Base-by-base conservation (phyloP, 163 green algal species). In the Picocystis sp. region DNA sequence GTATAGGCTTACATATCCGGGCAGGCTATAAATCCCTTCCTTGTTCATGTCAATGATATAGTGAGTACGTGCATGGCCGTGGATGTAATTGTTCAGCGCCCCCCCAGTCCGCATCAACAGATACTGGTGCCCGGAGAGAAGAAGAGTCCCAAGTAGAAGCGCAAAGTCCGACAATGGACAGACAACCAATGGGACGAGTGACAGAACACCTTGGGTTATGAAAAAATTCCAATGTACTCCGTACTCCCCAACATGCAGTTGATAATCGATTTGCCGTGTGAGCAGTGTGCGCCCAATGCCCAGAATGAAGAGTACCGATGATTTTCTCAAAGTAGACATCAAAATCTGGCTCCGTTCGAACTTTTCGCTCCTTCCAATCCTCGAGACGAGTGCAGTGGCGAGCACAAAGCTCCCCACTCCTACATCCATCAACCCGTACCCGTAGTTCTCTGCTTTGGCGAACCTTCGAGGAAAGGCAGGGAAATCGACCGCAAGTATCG, bases 171-270 rank as follows among this genome's bases (percentile, higher is more conserved):
- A 21, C 19, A 11, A 19, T 53, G 34, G 11, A 47, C n/a, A 8
- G 33, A 23, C 33, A 52, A 15, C 35, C 29, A 38, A 38, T 8
- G 29, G 29, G 29, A 38, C 29, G 29, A 38, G 8, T 8, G 29
- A 38, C 29, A 92, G 65, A 15, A 56, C 65, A 1, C 79, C 83
- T 8, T 94, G 69, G 6, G 84, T 95, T 52, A 81, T 63, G 66
- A 96, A 96, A 62, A 96, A 96, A 70, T 95, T 96, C 87, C 87
- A 96, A 56, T 94, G 77, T 49, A 77, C 57, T 3, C 87, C 87
- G 66, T 95, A 95, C 71, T 95, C 87, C 15, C 71, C 70, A 10
- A 81, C 78, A 33, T 86, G 77, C 47, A 76, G 60, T 46, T 89
- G 73, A n/a, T 63, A 47, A 19, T 38, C 14, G 50, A 64, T 64